These are phyloP conservation scores for Nicotiana otophora DNA, from an alignment of 257 asterid genomes.

Conservation along the genomic window DNA sequence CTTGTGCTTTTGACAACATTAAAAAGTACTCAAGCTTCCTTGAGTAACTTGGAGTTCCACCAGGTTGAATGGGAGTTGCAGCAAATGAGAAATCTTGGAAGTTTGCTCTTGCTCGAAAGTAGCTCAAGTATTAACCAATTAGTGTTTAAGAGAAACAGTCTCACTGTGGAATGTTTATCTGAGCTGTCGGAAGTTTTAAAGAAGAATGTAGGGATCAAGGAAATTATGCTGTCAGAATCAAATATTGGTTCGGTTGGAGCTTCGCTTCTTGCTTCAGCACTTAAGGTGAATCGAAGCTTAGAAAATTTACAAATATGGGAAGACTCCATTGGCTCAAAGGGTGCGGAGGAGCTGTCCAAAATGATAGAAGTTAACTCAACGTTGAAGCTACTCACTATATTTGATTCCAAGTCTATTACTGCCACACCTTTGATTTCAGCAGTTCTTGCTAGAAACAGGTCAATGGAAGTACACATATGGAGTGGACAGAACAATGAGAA, in stretches of 20 bases:
- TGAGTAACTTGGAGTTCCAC: conserved; percentile 60
- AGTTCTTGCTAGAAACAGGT: conserved; percentile 70
- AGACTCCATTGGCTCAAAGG: conserved; percentile 68
- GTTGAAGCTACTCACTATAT: conserved; percentile 47
- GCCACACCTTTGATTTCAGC: conserved; percentile 74
- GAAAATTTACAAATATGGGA: conserved; percentile 76
- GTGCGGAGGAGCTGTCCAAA: conserved; percentile 73
- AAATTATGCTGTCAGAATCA: conserved; percentile 53
- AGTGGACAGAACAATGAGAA: conserved; percentile 28
- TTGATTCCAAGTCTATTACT: conserved; percentile 39
- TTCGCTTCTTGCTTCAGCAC: conserved; percentile 46
- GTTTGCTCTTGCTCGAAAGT: conserved; percentile 34
- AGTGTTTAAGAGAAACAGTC: conserved; percentile 46
- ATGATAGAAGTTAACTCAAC: conserved; percentile 90
- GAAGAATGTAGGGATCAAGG: conserved; percentile 38
- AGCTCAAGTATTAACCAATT: conserved; percentile 36
- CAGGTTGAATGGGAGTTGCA: conserved; percentile 53
- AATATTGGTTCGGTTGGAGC: conserved; percentile 66
- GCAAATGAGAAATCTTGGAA: conserved; percentile 30
- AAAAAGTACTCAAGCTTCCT: conserved; percentile 1
- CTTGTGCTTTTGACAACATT: conserved; percentile 35
- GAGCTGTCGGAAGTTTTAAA: conserved; percentile 42
- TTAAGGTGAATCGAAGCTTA: conserved; percentile 41
- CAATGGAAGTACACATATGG: conserved; percentile 73
- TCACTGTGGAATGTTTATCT: conserved; percentile 37